These are phyloP conservation scores for Cubamyces sp. DNA, from an alignment of 768 basidiomycete species.

Conservation along the genomic window DNA sequence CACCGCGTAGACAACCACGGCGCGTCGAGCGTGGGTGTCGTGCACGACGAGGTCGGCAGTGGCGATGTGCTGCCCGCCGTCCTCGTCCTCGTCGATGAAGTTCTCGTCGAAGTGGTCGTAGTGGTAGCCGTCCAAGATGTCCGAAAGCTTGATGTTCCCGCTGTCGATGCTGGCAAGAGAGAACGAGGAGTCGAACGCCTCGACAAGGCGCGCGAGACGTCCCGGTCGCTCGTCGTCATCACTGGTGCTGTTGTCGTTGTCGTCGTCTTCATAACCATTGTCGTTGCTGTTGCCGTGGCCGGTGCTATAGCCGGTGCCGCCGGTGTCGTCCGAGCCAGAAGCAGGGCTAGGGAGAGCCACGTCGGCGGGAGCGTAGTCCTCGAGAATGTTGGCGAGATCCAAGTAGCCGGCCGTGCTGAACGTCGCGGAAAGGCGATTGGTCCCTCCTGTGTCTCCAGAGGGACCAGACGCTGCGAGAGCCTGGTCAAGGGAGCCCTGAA, in stretches of 20 bases:
- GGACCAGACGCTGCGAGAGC: background rate
- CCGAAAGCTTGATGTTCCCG: slow-evolving; percentile 7
- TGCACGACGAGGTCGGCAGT: background rate
- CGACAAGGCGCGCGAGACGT: slow-evolving; percentile 2
- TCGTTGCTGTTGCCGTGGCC: background rate
- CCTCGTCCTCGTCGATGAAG: background rate
- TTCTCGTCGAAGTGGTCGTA: background rate
- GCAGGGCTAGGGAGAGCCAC: background rate
- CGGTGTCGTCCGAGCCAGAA: background rate
- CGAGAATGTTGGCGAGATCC: background rate
- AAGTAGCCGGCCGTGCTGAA: background rate
- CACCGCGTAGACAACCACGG: slow-evolving; percentile 4
- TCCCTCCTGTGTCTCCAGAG: background rate
- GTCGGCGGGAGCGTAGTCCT: slow-evolving; percentile 1
- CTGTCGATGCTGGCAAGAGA: slow-evolving; percentile 8
- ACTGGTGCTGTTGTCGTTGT: background rate
- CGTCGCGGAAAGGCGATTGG: background rate
- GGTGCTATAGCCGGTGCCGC: background rate
- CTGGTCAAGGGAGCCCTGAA: slow-evolving; percentile 3
- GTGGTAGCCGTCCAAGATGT: slow-evolving; percentile 13
- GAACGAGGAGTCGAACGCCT: slow-evolving; percentile 8
- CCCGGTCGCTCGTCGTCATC: background rate
- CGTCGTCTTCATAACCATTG: background rate
- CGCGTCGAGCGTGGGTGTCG: background rate
- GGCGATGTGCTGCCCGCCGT: background rate